These are phyloP conservation scores for Boletus reticulatus DNA, from an alignment of 768 basidiomycete genomes.

Conservation along the genomic window DNA sequence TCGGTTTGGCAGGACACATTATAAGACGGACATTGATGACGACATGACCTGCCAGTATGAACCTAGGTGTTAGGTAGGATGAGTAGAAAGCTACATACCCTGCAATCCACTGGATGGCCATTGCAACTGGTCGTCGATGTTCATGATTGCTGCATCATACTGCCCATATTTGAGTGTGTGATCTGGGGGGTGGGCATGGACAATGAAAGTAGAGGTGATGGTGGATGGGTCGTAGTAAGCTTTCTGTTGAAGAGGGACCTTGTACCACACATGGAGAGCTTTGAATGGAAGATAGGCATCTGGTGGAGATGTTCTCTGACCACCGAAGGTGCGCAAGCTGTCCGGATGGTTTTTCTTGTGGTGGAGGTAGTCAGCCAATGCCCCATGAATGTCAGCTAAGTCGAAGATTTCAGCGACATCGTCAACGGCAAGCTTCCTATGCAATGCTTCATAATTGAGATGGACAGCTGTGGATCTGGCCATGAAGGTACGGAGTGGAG, in stretches of 20 bases:
- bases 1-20: background rate
- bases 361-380: background rate
- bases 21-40: background rate
- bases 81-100: background rate
- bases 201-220: background rate
- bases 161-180: background rate
- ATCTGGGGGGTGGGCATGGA: background rate
- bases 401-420: background rate
- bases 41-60: background rate
- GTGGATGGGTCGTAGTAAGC: background rate
- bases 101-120: constrained; percentile 1
- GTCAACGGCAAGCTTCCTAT: background rate
- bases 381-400: too few species aligned
- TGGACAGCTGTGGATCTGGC: background rate
- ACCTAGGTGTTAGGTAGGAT: too few species aligned
- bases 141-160: background rate
- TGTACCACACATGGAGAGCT: background rate
- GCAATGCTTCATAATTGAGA: background rate
- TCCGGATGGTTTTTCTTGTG: background rate
- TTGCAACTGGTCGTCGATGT: background rate
- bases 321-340: background rate
- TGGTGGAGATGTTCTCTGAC: background rate
- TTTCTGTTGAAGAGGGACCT: background rate
- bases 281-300: background rate
- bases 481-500: background rate